A percentile compares a stretch with the other conserved stretches of the same genome.
Conservation (phyloP, 2,329 filamentous ascomycete species). For the Beauveria caledonica region DNA sequence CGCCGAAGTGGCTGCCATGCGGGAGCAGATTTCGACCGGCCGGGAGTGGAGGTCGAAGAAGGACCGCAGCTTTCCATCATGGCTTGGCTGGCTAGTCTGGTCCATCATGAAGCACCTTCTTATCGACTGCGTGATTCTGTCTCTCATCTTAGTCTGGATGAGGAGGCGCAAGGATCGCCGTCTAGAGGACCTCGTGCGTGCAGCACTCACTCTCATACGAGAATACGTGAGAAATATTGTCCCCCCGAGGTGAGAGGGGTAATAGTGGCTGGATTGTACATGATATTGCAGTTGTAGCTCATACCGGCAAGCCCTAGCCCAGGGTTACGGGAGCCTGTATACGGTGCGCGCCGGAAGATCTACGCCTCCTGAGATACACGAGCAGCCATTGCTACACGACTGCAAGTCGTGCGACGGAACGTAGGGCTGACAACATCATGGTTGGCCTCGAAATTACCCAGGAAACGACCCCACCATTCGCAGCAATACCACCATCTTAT, state of each 20-base stretch:
- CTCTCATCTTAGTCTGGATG: constrained; percentile 63
- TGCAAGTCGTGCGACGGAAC: neutral
- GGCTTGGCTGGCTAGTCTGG: constrained; percentile 66
- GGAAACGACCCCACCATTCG: no score
- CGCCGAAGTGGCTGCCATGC: constrained; percentile 81
- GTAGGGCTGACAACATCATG: neutral
- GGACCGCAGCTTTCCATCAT: constrained; percentile 56
- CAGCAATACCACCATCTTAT: neutral
- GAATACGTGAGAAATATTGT: constrained; percentile 53
- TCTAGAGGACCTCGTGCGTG: constrained; percentile 65
- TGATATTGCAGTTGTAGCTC: neutral
- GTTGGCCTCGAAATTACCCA: neutral
- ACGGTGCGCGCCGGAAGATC: neutral
- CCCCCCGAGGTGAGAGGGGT: constrained; percentile 41
- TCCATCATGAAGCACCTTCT: constrained; percentile 62
- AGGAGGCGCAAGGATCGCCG: constrained; percentile 61
- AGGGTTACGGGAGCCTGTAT: neutral
- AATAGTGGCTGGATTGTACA: no score
- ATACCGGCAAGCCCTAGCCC: no score
- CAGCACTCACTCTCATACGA: constrained; percentile 46
- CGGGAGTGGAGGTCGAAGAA: constrained; percentile 62
- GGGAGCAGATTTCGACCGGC: constrained; percentile 79
- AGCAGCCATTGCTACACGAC: neutral
- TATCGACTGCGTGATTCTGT: constrained; percentile 60
- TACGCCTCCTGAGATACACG: neutral